phyloP scores from a whole-genome alignment of 176 grass and related monocot genomes.

The Dendrocalamus sinicus region DNA sequence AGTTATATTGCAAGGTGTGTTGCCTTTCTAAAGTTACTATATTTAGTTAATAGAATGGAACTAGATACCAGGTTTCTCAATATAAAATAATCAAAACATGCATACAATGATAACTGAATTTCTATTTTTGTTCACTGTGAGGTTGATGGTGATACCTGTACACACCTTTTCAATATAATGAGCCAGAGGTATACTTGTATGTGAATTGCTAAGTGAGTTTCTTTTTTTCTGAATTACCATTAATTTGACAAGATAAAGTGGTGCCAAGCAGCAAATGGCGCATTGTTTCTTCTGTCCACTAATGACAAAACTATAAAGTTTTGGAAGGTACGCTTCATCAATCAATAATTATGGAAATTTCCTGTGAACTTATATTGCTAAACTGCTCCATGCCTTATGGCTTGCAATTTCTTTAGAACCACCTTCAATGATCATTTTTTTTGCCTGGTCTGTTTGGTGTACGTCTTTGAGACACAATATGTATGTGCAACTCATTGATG shows the following conservation, averaged over 20 bases:
- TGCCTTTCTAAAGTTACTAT: too few species aligned
- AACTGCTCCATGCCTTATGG: not conserved
- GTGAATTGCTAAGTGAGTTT: conserved; percentile 23
- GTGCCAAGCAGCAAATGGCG: conserved; percentile 77
- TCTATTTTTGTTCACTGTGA: too few species aligned
- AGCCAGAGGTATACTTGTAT: conserved; percentile 82
- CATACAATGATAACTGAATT: too few species aligned
- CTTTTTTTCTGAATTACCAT: conserved; percentile 36
- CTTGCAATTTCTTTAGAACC: conserved; percentile 16
- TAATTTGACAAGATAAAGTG: conserved; percentile 85
- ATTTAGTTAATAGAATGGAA: too few species aligned
- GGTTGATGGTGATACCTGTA: too few species aligned
- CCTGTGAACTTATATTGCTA: not conserved
- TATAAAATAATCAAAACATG: too few species aligned
- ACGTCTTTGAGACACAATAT: not conserved
- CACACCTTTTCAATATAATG: too few species aligned
- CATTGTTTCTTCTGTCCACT: conserved; percentile 87
- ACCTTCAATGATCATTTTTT: not conserved
- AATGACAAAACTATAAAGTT: conserved; percentile 99
- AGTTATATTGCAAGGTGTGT: too few species aligned
- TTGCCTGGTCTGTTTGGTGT: not conserved
- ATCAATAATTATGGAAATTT: conserved; percentile 18
- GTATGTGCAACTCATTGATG: conserved; percentile 13
- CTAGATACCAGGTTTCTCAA: too few species aligned
- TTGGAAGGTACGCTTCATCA: conserved; percentile 80